A percentile compares a stretch with the other conserved stretches of the same genome.
Conservation (phyloP, 805 yeast species). For the Candida endomychidarum region DNA sequence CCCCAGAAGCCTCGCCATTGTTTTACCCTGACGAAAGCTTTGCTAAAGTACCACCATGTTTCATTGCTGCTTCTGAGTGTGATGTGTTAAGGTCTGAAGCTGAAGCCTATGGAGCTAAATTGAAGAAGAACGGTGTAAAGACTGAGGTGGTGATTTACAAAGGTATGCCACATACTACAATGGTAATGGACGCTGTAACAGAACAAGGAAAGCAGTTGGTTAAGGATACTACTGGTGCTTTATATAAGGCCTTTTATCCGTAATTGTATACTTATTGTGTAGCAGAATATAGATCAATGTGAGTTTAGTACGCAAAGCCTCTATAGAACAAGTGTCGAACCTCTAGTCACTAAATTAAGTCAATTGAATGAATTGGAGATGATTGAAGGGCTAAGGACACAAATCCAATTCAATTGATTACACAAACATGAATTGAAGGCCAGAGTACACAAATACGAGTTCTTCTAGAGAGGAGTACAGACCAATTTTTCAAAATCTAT, state of each 20-base stretch:
- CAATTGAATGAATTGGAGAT: too few species aligned
- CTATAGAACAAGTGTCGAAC: too few species aligned
- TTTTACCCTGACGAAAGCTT: constrained; percentile 41
- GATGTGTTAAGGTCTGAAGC: constrained; percentile 48
- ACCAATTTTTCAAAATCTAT: too few species aligned
- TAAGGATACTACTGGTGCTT: constrained; percentile 29
- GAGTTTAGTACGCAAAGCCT: constrained; percentile 48
- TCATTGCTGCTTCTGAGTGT: constrained; percentile 43
- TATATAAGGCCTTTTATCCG: constrained; percentile 26
- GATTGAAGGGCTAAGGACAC: too few species aligned
- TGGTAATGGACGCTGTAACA: constrained; percentile 46
- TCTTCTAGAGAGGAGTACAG: too few species aligned
- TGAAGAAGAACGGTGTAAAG: constrained; percentile 35
- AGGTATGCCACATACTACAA: constrained; percentile 50
- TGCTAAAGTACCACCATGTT: constrained; percentile 38
- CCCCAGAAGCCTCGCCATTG: constrained; percentile 42
- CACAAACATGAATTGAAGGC: too few species aligned
- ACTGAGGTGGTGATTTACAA: constrained; percentile 34
- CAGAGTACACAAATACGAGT: too few species aligned
- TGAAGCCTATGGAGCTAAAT: constrained; percentile 40
- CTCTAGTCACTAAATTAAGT: too few species aligned
- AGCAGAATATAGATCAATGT: too few species aligned
- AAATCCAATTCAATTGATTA: too few species aligned
- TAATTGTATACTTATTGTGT: too few species aligned
- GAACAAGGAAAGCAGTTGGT: constrained; percentile 34